Conservation (phyloP, 331 rosid species). For the Arachis monticola region DNA sequence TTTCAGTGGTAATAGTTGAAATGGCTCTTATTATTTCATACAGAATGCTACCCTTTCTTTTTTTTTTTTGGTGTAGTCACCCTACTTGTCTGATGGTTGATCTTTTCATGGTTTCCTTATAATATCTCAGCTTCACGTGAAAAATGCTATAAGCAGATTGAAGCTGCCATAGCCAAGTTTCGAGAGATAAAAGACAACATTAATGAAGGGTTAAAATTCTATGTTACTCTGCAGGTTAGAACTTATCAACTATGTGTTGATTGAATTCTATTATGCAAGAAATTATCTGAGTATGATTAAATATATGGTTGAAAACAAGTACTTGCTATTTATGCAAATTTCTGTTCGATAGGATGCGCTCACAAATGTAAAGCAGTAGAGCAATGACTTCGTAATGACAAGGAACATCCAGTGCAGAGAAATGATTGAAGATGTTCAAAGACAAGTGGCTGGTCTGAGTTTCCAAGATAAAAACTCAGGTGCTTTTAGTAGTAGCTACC, state of each 20-base stretch:
- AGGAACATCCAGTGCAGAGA: conserved; percentile 96
- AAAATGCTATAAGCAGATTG: conserved; percentile 95
- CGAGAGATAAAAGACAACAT: conserved; percentile 92
- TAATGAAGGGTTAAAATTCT: no score
- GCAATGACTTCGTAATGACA: conserved; percentile 92
- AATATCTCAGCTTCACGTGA: conserved; percentile 77
- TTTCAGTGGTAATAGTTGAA: no score
- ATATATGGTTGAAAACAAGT: no score
- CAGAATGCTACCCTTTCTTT: conserved; percentile 18
- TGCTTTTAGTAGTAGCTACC: no score
- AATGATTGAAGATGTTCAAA: conserved; percentile 94
- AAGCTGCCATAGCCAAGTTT: conserved; percentile 87
- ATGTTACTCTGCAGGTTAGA: no score
- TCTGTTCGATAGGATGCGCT: conserved; percentile 80
- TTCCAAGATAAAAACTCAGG: no score
- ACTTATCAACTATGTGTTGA: no score
- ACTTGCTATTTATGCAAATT: no score
- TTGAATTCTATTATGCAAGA: conserved; percentile 13
- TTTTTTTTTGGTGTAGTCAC: no score
- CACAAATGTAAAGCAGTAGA: conserved; percentile 92
- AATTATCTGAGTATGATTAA: not conserved
- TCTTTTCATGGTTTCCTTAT: conserved; percentile 42
- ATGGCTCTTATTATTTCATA: no score
- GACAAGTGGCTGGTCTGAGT: conserved; percentile 84
- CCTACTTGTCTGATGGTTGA: conserved; percentile 6